A percentile compares a stretch with the other conserved stretches of the same genome.
Conservation (phyloP, 2,329 filamentous ascomycete species). For the Aspergillus sp. region DNA sequence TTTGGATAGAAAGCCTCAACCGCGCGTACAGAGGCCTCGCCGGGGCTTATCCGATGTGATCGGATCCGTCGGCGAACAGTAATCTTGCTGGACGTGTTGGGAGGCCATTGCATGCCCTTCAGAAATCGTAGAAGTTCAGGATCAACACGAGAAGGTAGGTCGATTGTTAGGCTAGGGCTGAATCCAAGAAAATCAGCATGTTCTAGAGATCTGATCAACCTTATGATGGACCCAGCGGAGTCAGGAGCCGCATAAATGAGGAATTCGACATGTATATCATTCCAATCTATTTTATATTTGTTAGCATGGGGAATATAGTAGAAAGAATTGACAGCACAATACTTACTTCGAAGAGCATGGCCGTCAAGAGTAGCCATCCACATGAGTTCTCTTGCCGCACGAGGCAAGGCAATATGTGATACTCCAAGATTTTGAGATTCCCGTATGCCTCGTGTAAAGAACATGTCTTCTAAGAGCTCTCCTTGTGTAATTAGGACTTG, state of each 20-base stretch:
- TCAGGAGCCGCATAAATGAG: slow-evolving; percentile 72
- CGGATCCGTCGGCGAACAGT: slow-evolving; percentile 74
- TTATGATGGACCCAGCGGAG: slow-evolving; percentile 71
- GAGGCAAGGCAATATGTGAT: slow-evolving; percentile 75
- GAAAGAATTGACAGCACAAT: background rate
- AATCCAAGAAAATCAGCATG: slow-evolving; percentile 72
- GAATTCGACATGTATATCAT: slow-evolving; percentile 75
- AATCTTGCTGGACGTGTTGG: slow-evolving; percentile 51
- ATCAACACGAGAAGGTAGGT: slow-evolving; percentile 73
- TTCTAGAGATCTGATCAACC: slow-evolving; percentile 73
- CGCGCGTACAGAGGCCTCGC: slow-evolving; percentile 72
- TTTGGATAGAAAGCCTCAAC: slow-evolving; percentile 86
- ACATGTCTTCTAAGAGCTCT: slow-evolving; percentile 64
- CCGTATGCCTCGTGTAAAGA: slow-evolving; percentile 63
- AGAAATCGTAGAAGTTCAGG: slow-evolving; percentile 63
- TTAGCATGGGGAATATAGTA: slow-evolving; percentile 4
- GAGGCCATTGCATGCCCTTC: slow-evolving; percentile 67
- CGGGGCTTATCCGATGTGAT: slow-evolving; percentile 58
- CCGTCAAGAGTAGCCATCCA: slow-evolving; percentile 82
- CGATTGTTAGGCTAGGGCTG: slow-evolving; percentile 76
- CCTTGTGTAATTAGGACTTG: slow-evolving; percentile 74
- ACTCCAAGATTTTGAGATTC: slow-evolving; percentile 51
- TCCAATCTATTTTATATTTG: slow-evolving; percentile 62
- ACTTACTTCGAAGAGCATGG: slow-evolving; percentile 63
- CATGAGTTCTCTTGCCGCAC: slow-evolving; percentile 58